A percentile compares a stretch with the other conserved stretches of the same genome.
Evolutionary conservation across 140 eudicot genomes (phyloP).

Genomic region (Stevia rebaudiana): DNA sequence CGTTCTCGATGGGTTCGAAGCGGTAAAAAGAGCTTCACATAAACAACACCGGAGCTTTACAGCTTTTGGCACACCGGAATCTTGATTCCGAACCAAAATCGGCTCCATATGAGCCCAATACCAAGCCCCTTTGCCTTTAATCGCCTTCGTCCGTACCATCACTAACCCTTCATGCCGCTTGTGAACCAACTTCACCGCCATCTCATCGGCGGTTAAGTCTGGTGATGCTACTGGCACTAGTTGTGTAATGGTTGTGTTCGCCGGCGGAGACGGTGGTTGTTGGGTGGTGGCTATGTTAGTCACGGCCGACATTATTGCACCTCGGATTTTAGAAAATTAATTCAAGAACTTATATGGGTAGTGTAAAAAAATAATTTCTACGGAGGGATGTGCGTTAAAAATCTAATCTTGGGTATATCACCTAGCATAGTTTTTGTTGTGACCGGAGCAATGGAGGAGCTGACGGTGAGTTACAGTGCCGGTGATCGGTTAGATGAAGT

Average conservation of each 20-base stretch:
- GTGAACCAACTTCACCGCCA: slow-evolving; percentile 63
- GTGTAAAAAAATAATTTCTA: slow-evolving; percentile 5
- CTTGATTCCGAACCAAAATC: slow-evolving; percentile 48
- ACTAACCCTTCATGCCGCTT: slow-evolving; percentile 74
- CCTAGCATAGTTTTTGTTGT: not conserved
- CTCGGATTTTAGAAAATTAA: slow-evolving; percentile 8
- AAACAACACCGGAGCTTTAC: slow-evolving; percentile 81
- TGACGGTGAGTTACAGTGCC: slow-evolving; percentile 14
- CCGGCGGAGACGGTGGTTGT: slow-evolving; percentile 20
- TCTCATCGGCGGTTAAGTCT: slow-evolving; percentile 40
- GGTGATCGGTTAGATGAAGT: not conserved
- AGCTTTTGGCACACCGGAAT: slow-evolving; percentile 70
- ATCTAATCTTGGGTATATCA: slow-evolving; percentile 15
- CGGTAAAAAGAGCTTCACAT: slow-evolving; percentile 73
- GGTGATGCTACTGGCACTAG: slow-evolving; percentile 5
- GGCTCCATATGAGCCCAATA: slow-evolving; percentile 98
- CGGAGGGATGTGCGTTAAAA: slow-evolving; percentile 17
- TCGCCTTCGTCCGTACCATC: slow-evolving; percentile 83
- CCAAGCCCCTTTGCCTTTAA: slow-evolving; percentile 98
- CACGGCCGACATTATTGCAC: slow-evolving; percentile 31
- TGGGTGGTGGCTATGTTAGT: slow-evolving; percentile 26
- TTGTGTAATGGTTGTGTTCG: slow-evolving; percentile 21
- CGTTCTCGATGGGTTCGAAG: slow-evolving; percentile 85
- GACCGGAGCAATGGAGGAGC: slow-evolving; percentile 22
- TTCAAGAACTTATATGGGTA: not conserved